Percentiles rank a stretch among this genome's conserved stretches.
Evolutionary conservation across 2,329 filamentous ascomycete genomes (phyloP).

Genomic region (Alternaria arbusti): DNA sequence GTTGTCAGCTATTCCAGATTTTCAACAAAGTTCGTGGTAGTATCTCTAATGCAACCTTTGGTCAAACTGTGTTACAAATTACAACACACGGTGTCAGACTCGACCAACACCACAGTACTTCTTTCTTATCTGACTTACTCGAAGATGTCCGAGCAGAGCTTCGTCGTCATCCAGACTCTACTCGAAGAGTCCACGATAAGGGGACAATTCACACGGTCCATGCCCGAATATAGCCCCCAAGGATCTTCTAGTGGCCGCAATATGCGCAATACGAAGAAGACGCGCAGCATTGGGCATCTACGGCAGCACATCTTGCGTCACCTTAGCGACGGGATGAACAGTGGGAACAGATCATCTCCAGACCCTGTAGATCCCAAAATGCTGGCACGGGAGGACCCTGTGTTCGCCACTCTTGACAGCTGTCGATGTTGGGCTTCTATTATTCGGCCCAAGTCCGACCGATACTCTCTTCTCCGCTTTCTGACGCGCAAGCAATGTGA

Average conservation of each 20-base stretch:
- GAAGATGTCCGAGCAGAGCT: neutral
- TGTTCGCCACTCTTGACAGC: neutral
- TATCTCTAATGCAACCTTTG: neutral
- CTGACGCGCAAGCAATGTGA: neutral
- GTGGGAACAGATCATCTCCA: conserved; percentile 2
- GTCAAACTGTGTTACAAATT: neutral
- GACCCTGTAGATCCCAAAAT: conserved; percentile 6
- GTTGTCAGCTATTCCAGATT: neutral
- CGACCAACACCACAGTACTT: neutral
- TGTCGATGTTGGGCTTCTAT: conserved; percentile 2
- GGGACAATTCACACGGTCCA: neutral
- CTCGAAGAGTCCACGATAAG: neutral
- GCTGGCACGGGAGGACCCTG: neutral
- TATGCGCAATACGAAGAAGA: conserved; percentile 6
- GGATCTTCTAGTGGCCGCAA: neutral
- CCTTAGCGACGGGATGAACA: conserved; percentile 5
- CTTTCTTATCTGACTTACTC: neutral
- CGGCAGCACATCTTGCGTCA: conserved; percentile 6
- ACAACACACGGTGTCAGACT: neutral
- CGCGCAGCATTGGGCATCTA: conserved; percentile 8
- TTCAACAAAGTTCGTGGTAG: neutral
- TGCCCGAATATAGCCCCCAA: neutral
- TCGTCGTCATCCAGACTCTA: neutral
- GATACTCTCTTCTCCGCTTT: neutral
- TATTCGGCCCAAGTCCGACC: neutral